phyloP scores from a whole-genome alignment of 2,329 filamentous ascomycete species.

The Colletotrichum tamarilloi region DNA sequence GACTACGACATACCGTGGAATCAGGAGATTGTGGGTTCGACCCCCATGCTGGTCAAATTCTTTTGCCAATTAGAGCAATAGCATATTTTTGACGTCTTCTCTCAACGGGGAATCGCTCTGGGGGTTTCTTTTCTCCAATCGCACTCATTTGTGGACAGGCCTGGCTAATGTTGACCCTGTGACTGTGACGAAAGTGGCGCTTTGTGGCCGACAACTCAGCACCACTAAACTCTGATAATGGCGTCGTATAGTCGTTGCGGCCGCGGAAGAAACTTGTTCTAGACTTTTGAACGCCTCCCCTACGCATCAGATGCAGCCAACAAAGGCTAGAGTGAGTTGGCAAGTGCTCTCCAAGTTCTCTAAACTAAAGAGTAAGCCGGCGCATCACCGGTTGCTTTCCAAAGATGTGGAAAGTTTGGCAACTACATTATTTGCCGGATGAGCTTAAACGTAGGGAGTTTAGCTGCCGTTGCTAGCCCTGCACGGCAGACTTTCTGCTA shows the following conservation, averaged over 20 bases:
- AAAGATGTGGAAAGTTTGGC: not conserved
- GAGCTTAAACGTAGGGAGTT: not conserved
- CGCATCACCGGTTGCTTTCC: not conserved
- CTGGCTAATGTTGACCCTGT: not conserved
- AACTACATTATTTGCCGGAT: not conserved
- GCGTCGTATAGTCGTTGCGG: not conserved
- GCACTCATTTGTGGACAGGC: not conserved
- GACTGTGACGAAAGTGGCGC: not conserved
- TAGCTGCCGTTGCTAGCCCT: not conserved
- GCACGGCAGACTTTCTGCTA: not conserved
- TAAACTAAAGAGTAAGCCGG: not conserved
- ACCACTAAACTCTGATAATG: not conserved
- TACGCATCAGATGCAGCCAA: too few relatives aligned
- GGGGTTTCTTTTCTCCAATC: not conserved
- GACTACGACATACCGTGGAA: constrained; percentile 47
- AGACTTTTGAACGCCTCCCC: too few relatives aligned
- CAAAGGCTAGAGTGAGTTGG: too few relatives aligned
- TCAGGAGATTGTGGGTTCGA: constrained; percentile 37
- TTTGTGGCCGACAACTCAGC: not conserved
- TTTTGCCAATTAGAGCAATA: not conserved
- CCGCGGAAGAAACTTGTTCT: not conserved
- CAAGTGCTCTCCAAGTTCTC: not conserved
- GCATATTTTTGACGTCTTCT: not conserved
- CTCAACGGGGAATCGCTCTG: not conserved
- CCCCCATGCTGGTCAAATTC: constrained; percentile 33